Evolutionary conservation across 148 eudicot genomes (phyloP).

Genomic region (Drosera capensis): DNA sequence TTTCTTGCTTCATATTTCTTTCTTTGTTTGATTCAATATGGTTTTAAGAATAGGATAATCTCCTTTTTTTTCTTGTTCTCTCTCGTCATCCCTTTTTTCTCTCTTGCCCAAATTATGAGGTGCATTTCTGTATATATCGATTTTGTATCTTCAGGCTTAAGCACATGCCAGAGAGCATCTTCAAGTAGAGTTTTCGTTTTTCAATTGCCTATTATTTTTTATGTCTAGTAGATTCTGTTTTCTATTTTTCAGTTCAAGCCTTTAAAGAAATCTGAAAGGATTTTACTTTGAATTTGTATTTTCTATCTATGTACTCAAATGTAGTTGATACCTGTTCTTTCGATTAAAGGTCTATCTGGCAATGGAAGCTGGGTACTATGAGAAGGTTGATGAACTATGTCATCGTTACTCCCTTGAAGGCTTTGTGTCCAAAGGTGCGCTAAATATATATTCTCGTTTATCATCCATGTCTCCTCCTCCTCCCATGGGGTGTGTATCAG

Average conservation of each 20-base stretch:
- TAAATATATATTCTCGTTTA: conserved; percentile 1
- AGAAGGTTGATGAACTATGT: conserved; percentile 87
- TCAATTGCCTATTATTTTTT: too few species aligned
- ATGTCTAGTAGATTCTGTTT: too few species aligned
- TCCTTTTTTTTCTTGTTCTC: background rate
- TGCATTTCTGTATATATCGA: background rate
- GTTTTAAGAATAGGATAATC: too few species aligned
- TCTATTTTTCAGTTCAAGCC: too few species aligned
- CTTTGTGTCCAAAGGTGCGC: conserved; percentile 46
- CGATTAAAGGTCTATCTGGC: conserved; percentile 71
- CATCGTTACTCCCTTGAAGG: conserved; percentile 72
- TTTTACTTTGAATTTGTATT: too few species aligned
- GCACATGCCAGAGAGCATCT: too few species aligned
- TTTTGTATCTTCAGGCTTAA: too few species aligned
- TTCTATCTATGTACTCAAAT: background rate
- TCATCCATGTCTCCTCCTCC: background rate
- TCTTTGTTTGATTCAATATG: too few species aligned
- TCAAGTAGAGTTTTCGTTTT: too few species aligned
- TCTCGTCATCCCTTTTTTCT: background rate
- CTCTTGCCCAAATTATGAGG: background rate
- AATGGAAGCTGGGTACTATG: conserved; percentile 95
- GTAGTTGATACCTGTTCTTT: conserved; percentile 6
- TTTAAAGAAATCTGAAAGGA: too few species aligned
- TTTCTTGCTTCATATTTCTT: too few species aligned
- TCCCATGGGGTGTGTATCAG: too few species aligned